Conservation (phyloP, 768 basidiomycete genomes). For the Russula ochroleuca region DNA sequence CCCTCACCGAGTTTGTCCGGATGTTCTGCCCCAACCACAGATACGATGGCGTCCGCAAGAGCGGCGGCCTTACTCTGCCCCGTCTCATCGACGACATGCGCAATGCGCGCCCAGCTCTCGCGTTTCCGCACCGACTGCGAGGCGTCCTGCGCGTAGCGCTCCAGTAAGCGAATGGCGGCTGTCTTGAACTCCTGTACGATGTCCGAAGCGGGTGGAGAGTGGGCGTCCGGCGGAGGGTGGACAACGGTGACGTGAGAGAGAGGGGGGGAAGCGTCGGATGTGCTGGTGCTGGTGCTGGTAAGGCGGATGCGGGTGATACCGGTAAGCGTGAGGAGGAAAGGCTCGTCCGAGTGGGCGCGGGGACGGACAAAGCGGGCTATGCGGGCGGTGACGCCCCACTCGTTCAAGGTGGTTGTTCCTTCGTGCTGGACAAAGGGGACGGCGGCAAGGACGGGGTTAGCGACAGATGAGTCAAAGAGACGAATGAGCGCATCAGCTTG, state of each 20-base stretch:
- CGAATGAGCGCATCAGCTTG: constrained; percentile 63
- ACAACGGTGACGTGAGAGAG: constrained; percentile 30
- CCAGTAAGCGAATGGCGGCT: constrained; percentile 60
- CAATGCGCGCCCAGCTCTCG: constrained; percentile 66
- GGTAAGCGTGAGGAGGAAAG: constrained; percentile 67
- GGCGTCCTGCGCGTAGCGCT: constrained; percentile 50
- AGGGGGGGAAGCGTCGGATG: constrained; percentile 35
- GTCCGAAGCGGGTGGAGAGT: constrained; percentile 47
- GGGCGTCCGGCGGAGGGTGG: constrained; percentile 37
- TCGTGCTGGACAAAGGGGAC: constrained; percentile 46
- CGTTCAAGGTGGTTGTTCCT: constrained; percentile 35
- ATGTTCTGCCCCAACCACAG: constrained; percentile 59
- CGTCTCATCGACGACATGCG: constrained; percentile 68
- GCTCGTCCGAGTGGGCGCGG: constrained; percentile 49
- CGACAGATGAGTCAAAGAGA: constrained; percentile 64
- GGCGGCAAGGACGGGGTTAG: constrained; percentile 65
- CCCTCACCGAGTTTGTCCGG: constrained; percentile 64
- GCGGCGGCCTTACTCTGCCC: constrained; percentile 58
- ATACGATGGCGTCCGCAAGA: constrained; percentile 75
- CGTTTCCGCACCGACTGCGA: constrained; percentile 43
- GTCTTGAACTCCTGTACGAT: constrained; percentile 63
- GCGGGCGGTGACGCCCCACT: constrained; percentile 67
- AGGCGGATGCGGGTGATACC: constrained; percentile 66
- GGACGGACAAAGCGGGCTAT: constrained; percentile 67
- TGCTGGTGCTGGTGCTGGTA: constrained; percentile 36